phyloP scores from a whole-genome alignment of 352 stramenopile species.

The Thraustochytrium sp. region DNA sequence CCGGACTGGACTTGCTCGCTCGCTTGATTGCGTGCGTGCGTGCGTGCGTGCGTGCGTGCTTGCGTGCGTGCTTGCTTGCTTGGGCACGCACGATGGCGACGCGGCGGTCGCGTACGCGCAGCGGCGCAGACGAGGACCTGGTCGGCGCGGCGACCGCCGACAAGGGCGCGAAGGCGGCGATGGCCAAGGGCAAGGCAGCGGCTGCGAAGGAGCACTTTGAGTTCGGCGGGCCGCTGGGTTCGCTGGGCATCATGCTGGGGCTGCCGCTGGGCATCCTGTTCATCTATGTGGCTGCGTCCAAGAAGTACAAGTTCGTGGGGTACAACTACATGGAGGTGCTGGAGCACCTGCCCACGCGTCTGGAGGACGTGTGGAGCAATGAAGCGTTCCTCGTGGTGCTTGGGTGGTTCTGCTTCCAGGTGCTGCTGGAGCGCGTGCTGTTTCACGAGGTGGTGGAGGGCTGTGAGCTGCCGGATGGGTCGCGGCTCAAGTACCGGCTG shows the following conservation, averaged over 20 bases:
- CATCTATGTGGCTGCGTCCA: constrained; percentile 27
- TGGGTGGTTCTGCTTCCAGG: constrained; percentile 66
- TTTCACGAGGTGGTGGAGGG: constrained; percentile 62
- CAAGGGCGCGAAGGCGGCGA: neutral
- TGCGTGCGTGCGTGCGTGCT: too few relatives aligned
- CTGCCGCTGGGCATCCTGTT: constrained; percentile 62
- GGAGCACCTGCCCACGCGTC: constrained; percentile 36
- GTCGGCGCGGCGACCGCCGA: neutral
- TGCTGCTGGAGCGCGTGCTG: constrained; percentile 66
- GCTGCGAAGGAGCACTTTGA: constrained; percentile 59
- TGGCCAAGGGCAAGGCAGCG: neutral
- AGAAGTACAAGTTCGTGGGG: constrained; percentile 41
- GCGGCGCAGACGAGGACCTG: neutral
- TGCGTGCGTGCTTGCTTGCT: too few relatives aligned
- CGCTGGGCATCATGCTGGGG: constrained; percentile 59
- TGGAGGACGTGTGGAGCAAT: constrained; percentile 43
- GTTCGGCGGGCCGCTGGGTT: constrained; percentile 73
- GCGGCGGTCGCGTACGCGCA: neutral
- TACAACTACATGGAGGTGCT: neutral
- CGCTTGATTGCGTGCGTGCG: too few relatives aligned
- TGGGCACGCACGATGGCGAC: neutral
- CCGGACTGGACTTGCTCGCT: too few relatives aligned
- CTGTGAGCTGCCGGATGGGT: constrained; percentile 54
- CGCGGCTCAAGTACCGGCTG: constrained; percentile 63
- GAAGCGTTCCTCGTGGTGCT: constrained; percentile 51